These are phyloP conservation scores for Cyclotella kingstonii DNA, from an alignment of 108 stramenopile genomes.

Conservation along the genomic window DNA sequence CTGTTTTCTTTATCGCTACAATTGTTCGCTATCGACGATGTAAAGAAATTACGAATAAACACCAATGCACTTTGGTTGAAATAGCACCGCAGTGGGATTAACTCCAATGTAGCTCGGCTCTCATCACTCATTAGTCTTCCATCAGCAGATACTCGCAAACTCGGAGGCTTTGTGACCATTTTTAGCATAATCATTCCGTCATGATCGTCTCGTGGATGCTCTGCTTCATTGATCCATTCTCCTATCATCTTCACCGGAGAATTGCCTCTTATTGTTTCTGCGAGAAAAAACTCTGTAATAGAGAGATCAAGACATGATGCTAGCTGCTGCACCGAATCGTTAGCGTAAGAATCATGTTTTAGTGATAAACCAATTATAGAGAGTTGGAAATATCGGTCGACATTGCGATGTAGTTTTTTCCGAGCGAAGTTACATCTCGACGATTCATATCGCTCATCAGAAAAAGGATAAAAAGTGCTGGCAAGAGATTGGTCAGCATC, in stretches of 20 bases:
- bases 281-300: slow-evolving; percentile 65
- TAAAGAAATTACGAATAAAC: slow-evolving; percentile 74
- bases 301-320: slow-evolving; percentile 65
- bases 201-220: slow-evolving; percentile 75
- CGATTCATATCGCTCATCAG: slow-evolving; percentile 49
- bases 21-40: not conserved
- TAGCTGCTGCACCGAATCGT: slow-evolving; percentile 51
- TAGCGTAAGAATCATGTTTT: slow-evolving; percentile 59
- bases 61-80: slow-evolving; percentile 72
- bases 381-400: slow-evolving; percentile 61
- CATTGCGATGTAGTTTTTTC: slow-evolving; percentile 49
- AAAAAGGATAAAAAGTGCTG: slow-evolving; percentile 40
- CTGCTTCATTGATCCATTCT: slow-evolving; percentile 80
- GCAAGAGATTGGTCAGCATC: slow-evolving; percentile 13
- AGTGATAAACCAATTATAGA: slow-evolving; percentile 55
- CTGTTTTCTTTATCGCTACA: slow-evolving; percentile 7
- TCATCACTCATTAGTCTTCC: slow-evolving; percentile 71
- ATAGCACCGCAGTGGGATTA: slow-evolving; percentile 75
- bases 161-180: slow-evolving; percentile 80
- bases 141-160: slow-evolving; percentile 53
- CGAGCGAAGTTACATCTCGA: slow-evolving; percentile 37
- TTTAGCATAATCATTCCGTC: slow-evolving; percentile 80
- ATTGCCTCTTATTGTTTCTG: slow-evolving; percentile 68
- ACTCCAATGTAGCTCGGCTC: slow-evolving; percentile 59
- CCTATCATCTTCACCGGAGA: slow-evolving; percentile 75